Evolutionary conservation across 192 early-diverging fungal species (phyloP).

Genomic region (Coemansia sp.): DNA sequence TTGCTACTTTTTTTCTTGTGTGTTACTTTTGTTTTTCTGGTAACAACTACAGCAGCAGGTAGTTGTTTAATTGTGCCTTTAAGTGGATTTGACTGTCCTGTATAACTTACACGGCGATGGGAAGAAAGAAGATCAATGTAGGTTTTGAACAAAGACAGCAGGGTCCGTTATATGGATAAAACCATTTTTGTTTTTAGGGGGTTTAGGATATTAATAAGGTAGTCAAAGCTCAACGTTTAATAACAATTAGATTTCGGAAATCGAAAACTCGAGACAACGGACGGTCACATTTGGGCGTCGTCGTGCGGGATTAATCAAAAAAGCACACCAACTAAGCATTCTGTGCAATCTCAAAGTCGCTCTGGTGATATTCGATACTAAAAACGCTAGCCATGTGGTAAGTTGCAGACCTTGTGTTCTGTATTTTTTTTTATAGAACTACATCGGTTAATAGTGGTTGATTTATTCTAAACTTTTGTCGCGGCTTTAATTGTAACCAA

Average conservation of each 20-base stretch:
- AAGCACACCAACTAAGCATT: slow-evolving; percentile 56
- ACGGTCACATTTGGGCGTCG: slow-evolving; percentile 56
- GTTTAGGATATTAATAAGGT: background rate
- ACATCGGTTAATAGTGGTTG: background rate
- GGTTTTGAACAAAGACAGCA: slow-evolving; percentile 2
- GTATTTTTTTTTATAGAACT: too few species aligned
- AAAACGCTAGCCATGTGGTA: slow-evolving; percentile 55
- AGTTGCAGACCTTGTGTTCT: background rate
- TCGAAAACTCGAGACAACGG: slow-evolving; percentile 53
- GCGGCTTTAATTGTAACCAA: background rate
- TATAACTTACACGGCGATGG: slow-evolving; percentile 22
- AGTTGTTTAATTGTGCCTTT: slow-evolving; percentile 2
- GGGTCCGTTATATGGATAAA: background rate
- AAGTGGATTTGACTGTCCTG: background rate
- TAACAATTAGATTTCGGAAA: slow-evolving; percentile 41
- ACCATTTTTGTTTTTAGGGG: background rate
- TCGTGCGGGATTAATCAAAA: slow-evolving; percentile 55
- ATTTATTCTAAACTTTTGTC: background rate
- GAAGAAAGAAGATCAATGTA: slow-evolving; percentile 57
- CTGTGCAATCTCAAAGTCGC: slow-evolving; percentile 54
- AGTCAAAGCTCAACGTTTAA: slow-evolving; percentile 3
- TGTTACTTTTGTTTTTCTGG: background rate
- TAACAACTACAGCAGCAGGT: background rate
- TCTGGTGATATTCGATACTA: slow-evolving; percentile 54
- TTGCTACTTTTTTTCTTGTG: background rate